These are phyloP conservation scores for Aureobasidium sp. DNA, from an alignment of 2,329 filamentous ascomycete species.

Conservation along the genomic window DNA sequence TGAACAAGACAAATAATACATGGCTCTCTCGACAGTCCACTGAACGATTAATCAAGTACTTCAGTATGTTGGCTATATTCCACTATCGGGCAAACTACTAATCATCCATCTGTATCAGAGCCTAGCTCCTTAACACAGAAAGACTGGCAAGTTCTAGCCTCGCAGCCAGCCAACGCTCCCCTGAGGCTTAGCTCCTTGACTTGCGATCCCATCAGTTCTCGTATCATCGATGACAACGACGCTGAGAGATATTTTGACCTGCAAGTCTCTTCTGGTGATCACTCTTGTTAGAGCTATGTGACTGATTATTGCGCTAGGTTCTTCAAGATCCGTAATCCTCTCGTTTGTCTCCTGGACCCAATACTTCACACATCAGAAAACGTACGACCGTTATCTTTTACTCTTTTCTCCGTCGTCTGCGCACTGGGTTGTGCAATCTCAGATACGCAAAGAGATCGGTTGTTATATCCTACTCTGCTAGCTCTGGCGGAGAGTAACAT, in stretches of 20 bases:
- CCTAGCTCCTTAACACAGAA: not conserved
- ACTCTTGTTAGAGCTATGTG: too few species aligned
- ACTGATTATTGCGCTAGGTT: not conserved
- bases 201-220: not conserved
- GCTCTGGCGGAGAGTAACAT: constrained; percentile 2
- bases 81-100: not conserved
- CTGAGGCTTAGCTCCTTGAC: not conserved
- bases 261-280: not conserved
- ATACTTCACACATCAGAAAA: not conserved
- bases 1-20: not conserved
- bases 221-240: not conserved
- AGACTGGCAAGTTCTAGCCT: not conserved
- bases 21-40: not conserved
- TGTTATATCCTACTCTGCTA: not conserved
- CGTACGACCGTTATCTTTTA: not conserved
- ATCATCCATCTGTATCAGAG: not conserved
- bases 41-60: not conserved
- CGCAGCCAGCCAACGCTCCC: not conserved
- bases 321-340: not conserved
- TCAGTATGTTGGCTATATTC: not conserved
- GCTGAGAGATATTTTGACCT: constrained; percentile 1
- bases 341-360: constrained; percentile 2
- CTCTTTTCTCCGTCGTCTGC: not conserved
- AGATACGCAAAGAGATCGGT: not conserved
- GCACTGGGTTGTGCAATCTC: constrained; percentile 1